Evolutionary conservation across 495 filamentous ascomycete species (phyloP), one percentile per base, ranked within the genome.

Genomic region (Aspergillus sparsus): DNA sequence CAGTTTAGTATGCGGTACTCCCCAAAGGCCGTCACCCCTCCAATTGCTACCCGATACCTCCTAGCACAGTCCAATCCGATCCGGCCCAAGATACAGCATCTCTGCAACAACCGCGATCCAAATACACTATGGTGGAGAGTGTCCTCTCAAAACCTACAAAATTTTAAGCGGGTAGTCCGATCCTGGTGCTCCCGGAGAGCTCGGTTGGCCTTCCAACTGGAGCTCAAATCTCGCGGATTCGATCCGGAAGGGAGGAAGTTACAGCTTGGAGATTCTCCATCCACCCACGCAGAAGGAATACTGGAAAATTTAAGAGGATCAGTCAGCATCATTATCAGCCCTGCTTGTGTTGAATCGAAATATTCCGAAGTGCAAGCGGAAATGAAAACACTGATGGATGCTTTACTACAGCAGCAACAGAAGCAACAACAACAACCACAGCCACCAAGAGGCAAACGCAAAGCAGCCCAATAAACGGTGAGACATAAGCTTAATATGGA

Each of bases 191-290:
- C 66, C 32, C 79, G 80, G 65, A 79, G 81, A 70, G 42, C 85
- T 9, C 70, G 76, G 35, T 65, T 72, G 16, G 87, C 87, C 0
- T 75, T 93, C 39, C 62, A 60, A 51, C 74, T 83, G 49, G 82
- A 80, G 15, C 71, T 92, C 62, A 77, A 70, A 58, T 77, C 69
- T 35, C 76, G 71, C 50, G 87, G 87, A 1, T 86, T 80, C 62
- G 81, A 84, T 65, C 52, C 62, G n/a, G 61, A 80, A 21, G 88
- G 88, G 16, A 77, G 62, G 33, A 63, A 61, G 3, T 55, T 77
- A 11, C 9, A 13, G 27, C 35, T 44, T 3, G 41, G 52, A 5
- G 7, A 16, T 47, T 18, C 37, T n/a, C n/a, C 41, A 36, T 32
- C 8, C 9, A 12, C 42, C 21, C 11, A n/a, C 15, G 16, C 47